A percentile compares a stretch with the other conserved stretches of the same genome.
Conservation (phyloP, 2,329 filamentous ascomycete species). For the Alternaria dauci region DNA sequence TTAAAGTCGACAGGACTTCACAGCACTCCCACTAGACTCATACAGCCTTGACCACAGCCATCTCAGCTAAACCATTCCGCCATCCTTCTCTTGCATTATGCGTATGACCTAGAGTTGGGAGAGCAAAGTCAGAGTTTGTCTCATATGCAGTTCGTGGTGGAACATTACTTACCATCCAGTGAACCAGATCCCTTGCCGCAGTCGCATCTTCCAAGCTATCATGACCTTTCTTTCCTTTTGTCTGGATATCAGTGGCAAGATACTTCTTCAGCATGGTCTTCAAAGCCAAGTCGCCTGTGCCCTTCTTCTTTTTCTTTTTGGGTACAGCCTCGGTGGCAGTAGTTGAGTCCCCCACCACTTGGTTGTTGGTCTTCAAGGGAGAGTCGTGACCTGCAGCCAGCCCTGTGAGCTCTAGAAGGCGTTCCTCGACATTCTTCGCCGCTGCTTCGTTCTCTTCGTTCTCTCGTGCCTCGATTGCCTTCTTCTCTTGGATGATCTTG, state of each 20-base stretch:
- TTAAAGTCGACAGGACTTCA: neutral
- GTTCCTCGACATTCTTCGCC: neutral
- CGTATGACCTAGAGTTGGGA: slow-evolving; percentile 19
- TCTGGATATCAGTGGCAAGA: slow-evolving; percentile 84
- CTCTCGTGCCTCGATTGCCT: slow-evolving; percentile 11
- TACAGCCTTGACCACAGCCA: neutral
- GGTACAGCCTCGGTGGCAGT: neutral
- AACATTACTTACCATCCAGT: slow-evolving; percentile 67
- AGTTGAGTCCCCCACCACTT: neutral
- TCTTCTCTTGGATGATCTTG: slow-evolving; percentile 12
- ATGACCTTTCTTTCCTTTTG: slow-evolving; percentile 72
- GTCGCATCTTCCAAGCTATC: slow-evolving; percentile 90
- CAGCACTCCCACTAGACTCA: neutral
- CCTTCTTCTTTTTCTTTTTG: slow-evolving; percentile 11
- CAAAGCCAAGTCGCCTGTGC: slow-evolving; percentile 51
- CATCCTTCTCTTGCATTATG: slow-evolving; percentile 1
- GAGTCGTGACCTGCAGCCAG: neutral
- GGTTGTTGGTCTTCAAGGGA: neutral
- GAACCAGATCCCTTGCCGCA: slow-evolving; percentile 88
- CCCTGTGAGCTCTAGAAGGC: neutral
- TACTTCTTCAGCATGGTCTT: slow-evolving; percentile 88
- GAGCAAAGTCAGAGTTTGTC: no score
- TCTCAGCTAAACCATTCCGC: neutral
- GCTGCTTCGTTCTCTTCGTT: neutral
- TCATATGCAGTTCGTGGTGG: no score